Percentiles rank a stretch among this genome's conserved stretches.
These are phyloP conservation scores for Talaromyces proteolyticus DNA, from an alignment of 495 filamentous ascomycete species.

Conservation along the genomic window DNA sequence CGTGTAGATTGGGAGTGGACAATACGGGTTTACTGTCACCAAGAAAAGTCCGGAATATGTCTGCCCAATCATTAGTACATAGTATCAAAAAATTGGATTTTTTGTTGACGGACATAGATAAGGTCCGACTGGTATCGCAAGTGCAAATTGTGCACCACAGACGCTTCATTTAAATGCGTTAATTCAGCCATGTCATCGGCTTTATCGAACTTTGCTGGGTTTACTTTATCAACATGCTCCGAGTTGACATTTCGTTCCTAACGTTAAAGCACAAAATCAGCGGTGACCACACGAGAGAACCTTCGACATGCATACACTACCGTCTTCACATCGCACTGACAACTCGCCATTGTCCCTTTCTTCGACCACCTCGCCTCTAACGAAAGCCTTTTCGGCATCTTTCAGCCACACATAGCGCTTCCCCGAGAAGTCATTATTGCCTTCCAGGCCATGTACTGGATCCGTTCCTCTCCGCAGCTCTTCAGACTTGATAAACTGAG, in stretches of 20 bases:
- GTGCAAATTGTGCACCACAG: conserved; percentile 94
- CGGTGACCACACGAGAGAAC: conserved; percentile 3
- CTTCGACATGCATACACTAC: conserved; percentile 55
- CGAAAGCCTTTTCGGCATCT: conserved; percentile 80
- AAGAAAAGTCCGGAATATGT: conserved; percentile 98
- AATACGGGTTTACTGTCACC: conserved; percentile 96
- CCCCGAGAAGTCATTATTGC: conserved; percentile 98
- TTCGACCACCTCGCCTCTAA: conserved; percentile 86
- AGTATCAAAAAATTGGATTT: conserved; percentile 6
- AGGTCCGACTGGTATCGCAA: conserved; percentile 90
- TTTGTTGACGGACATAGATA: conserved; percentile 64
- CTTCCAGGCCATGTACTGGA: conserved; percentile 72
- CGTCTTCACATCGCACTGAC: conserved; percentile 90
- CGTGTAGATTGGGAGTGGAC: conserved; percentile 88
- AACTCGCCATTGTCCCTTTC: conserved; percentile 62
- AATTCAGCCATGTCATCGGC: conserved; percentile 99
- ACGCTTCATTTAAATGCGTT: conserved; percentile 95
- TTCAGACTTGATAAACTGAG: conserved; percentile 87
- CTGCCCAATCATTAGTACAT: conserved; percentile 20
- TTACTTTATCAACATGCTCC: conserved; percentile 94
- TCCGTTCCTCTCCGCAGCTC: conserved; percentile 62
- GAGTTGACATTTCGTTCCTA: conserved; percentile 82
- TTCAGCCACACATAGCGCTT: conserved; percentile 97
- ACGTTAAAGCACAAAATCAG: neutral
- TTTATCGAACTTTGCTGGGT: conserved; percentile 98